A percentile compares a stretch with the other conserved stretches of the same genome.
These are phyloP conservation scores for Prunus mira DNA, from an alignment of 306 rosid genomes.

Conservation along the genomic window DNA sequence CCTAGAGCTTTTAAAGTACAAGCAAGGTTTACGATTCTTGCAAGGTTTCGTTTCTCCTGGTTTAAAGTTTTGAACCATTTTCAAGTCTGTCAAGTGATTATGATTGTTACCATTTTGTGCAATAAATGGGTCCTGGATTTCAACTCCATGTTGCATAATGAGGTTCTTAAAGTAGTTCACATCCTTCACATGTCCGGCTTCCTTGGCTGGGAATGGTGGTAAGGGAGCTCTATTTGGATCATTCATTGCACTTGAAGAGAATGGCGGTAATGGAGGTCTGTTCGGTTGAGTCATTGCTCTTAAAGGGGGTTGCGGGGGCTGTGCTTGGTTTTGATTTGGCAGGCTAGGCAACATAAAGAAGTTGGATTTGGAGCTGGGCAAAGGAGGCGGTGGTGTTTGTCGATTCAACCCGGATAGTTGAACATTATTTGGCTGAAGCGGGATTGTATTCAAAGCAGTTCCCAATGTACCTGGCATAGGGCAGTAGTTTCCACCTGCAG, in stretches of 20 bases:
- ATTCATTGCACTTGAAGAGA: slow-evolving; percentile 14
- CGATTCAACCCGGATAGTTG: slow-evolving; percentile 26
- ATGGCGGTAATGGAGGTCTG: slow-evolving; percentile 3
- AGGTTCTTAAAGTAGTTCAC: slow-evolving; percentile 62
- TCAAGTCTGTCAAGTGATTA: slow-evolving; percentile 38
- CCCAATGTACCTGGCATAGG: slow-evolving; percentile 21
- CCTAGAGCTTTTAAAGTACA: slow-evolving; percentile 49
- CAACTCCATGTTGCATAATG: slow-evolving; percentile 49
- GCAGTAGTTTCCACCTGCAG: slow-evolving; percentile 9
- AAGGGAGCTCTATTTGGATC: slow-evolving; percentile 23
- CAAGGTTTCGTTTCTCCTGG: slow-evolving; percentile 33
- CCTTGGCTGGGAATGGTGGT: neutral
- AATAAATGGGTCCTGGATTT: slow-evolving; percentile 25
- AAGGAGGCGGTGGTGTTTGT: neutral
- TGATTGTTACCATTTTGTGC: slow-evolving; percentile 36
- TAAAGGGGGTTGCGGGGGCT: slow-evolving; percentile 18
- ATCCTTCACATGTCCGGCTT: slow-evolving; percentile 42
- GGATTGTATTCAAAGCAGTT: slow-evolving; percentile 15
- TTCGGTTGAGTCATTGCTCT: slow-evolving; percentile 23
- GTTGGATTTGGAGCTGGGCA: slow-evolving; percentile 20
- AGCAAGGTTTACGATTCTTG: slow-evolving; percentile 55
- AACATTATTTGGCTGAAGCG: slow-evolving; percentile 22
- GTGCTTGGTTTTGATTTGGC: slow-evolving; percentile 11
- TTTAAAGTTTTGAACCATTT: slow-evolving; percentile 32
- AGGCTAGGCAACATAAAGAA: slow-evolving; percentile 14